Base-by-base conservation (phyloP, 805 yeast genomes). In the Wickerhamomyces subpelliculosus region DNA sequence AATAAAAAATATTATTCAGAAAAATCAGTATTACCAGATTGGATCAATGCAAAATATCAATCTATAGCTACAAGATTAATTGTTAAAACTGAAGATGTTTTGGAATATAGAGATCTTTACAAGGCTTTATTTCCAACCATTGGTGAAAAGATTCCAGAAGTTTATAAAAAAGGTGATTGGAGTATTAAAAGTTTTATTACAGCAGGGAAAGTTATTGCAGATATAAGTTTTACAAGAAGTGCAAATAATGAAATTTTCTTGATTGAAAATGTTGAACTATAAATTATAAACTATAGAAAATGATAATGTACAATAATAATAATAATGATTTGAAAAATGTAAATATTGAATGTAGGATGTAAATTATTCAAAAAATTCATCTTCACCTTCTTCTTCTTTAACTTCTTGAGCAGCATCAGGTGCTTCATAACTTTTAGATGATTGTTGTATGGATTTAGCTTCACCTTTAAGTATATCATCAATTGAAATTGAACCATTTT, bases 141-240 rank as follows among this genome's bases (percentile, higher is more conserved):
- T 37, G 53, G 65, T 18, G 47, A 60, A 14, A 64, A 69, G 16
- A 70, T 80, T 4, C 81, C 84, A 3, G 80, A 78, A 46, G 68
- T 83, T 1, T 82, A 66, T 47, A 64, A 61, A 14, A 57, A 68
- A 27, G 64, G 78, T 65, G 45, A 65, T 43, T 61, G 79, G 70
- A 57, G 62, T 7, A 58, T 67, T 20, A 65, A 60, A 40, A 57
- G 52, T 24, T 65, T 68, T 41, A 59, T 67, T 21, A 49, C 67
- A 10, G 76, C 80, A 33, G 75, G 73, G 22, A 67, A 63, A 32
- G 64, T 76, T n/a, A 58, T 74, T 43, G 81, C 75, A 45, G 60
- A 64, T 24, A 52, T 74, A 11, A 65, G 75, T 30, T 77, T 77
- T 60, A 58, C 52, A 3, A 58, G 65, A 42, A 54, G 51, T 24